A percentile compares a stretch with the other conserved stretches of the same genome.
Evolutionary conservation across 2,329 filamentous ascomycete species (phyloP).

Genomic region (Lasiodiplodia theobromae): DNA sequence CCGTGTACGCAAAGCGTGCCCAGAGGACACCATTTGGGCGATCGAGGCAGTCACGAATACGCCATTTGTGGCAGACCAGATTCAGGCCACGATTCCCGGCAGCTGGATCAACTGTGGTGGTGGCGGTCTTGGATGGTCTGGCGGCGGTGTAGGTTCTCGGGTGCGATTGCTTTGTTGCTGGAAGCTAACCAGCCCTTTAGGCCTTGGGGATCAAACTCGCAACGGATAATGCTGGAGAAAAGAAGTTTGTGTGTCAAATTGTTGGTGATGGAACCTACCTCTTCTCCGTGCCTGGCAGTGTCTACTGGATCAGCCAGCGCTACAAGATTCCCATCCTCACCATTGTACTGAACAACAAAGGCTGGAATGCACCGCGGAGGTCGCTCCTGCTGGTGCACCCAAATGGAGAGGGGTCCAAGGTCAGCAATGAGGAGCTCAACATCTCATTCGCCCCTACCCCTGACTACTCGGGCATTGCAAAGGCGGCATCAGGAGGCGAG

Average conservation of each 20-base stretch:
- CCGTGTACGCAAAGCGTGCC: constrained; percentile 64
- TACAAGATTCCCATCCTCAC: constrained; percentile 72
- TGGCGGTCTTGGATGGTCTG: constrained; percentile 81
- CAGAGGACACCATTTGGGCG: constrained; percentile 73
- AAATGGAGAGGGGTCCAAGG: constrained; percentile 66
- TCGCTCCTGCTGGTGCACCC: constrained; percentile 72
- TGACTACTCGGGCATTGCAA: constrained; percentile 72
- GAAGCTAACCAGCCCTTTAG: constrained; percentile 10
- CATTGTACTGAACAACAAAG: constrained; percentile 73
- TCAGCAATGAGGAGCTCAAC: constrained; percentile 69
- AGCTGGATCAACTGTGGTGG: constrained; percentile 84
- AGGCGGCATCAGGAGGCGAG: constrained; percentile 67
- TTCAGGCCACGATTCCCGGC: constrained; percentile 71
- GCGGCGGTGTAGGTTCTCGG: constrained; percentile 60
- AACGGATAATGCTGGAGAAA: constrained; percentile 55
- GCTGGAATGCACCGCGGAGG: constrained; percentile 71
- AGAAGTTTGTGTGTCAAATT: constrained; percentile 53
- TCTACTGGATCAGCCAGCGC: constrained; percentile 72
- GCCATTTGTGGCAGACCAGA: constrained; percentile 71
- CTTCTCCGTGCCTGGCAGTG: constrained; percentile 69
- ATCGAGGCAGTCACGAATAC: constrained; percentile 81
- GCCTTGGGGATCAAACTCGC: constrained; percentile 80
- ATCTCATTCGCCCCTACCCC: constrained; percentile 71
- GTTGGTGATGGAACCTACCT: constrained; percentile 74
- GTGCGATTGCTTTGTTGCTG: background rate